Evolutionary conservation across 345 rosid species (phyloP), one percentile per base, ranked within the genome.

Genomic region (Lepidium sativum): DNA sequence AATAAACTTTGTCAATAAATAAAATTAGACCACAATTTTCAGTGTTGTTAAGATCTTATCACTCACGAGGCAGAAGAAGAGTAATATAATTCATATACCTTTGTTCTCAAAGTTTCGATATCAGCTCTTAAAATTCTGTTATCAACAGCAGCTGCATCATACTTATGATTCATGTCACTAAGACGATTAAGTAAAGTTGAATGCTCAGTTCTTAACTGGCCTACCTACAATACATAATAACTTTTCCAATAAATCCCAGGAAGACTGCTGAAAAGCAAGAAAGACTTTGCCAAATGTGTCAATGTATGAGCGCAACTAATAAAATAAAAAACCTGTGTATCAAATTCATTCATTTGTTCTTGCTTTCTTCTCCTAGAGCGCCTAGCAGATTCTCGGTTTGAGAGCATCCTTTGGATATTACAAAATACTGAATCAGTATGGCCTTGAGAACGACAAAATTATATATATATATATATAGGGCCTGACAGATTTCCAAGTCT

Each of bases 371-470:
- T 81, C 81, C 99, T 82, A 45, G 96, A 95, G 16, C 96, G 99
- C 77, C 97, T 86, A 33, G 97, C 97, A 4, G 99, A 94, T 82
- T 94, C 97, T 66, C 96, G 86, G 85, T 94, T 94, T 61, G 99
- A 94, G 78, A 70, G 84, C 97, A 88, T 94, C 90, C 99, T 94
- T 25, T 75, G 17, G 20, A 14, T 29, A 34, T 65, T 21, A 73
- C 55, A 35, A 51, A 6, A 31, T 6, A 33, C 12, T 33, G 25
- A 39, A 58, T 47, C 39, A 56, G 21, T 39, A 59, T 31, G 29
- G 32, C 35, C 59, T 48, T 31, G 2, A 4, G 18, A 29, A 20
- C 29, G 4, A 3, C 0, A 15, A 35, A 34, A 0, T 21, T 2
- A 27, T 2, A 21, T 6, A 43, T 2, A 27, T 2, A 21, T 6